Percentiles rank a stretch among this genome's conserved stretches.
phyloP scores from a whole-genome alignment of 192 early-diverging fungal genomes.

The Dissophora globulifera region DNA sequence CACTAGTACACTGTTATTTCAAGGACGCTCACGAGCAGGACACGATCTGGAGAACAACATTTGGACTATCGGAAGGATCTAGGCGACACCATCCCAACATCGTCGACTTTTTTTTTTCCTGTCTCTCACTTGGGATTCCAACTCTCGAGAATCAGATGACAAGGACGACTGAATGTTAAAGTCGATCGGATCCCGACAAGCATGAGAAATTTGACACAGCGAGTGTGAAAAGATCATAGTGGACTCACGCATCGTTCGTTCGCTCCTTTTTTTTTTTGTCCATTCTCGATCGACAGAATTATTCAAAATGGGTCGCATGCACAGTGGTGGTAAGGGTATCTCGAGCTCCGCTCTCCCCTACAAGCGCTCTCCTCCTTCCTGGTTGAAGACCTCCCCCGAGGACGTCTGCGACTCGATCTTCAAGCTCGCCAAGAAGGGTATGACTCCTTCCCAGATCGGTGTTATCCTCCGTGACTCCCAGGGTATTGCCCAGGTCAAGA shows the following conservation, averaged over 20 bases:
- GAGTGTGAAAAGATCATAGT: not conserved
- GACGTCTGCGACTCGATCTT: constrained; percentile 98
- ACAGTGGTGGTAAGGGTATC: constrained; percentile 99
- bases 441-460: constrained; percentile 98
- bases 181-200: too few species aligned
- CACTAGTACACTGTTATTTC: too few species aligned
- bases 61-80: too few species aligned
- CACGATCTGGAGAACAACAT: too few species aligned
- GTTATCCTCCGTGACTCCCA: constrained; percentile 96
- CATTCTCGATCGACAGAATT: constrained; percentile 26
- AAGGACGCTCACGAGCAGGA: too few species aligned
- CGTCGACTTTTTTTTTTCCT: too few species aligned
- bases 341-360: constrained; percentile 91
- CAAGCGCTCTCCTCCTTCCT: constrained; percentile 95
- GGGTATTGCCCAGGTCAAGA: constrained; percentile 96
- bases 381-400: constrained; percentile 97
- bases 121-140: too few species aligned
- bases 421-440: constrained; percentile 99
- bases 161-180: too few species aligned
- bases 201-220: not conserved
- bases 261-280: constrained; percentile 9
- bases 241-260: not conserved
- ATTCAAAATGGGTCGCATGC: constrained; percentile 91
- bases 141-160: too few species aligned
- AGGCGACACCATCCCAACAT: too few species aligned